These are phyloP conservation scores for Kodamaea suecica DNA, from an alignment of 1,139 yeast species.

Conservation along the genomic window DNA sequence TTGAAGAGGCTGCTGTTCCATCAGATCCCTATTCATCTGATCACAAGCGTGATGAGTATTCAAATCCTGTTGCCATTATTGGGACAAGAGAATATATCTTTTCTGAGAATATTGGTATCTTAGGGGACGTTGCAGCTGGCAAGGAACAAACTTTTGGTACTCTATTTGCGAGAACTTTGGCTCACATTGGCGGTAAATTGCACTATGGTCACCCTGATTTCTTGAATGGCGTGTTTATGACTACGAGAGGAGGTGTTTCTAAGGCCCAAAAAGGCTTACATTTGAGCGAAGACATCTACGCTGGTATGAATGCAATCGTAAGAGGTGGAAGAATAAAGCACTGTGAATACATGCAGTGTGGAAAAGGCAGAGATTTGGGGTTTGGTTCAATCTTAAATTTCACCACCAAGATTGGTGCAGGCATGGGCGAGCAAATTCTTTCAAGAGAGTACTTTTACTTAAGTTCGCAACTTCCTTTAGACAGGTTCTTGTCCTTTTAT, in stretches of 20 bases:
- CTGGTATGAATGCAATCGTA: slow-evolving; percentile 52
- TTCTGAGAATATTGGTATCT: slow-evolving; percentile 51
- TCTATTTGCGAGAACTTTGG: slow-evolving; percentile 51
- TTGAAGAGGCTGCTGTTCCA: slow-evolving; percentile 41
- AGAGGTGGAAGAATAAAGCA: slow-evolving; percentile 56
- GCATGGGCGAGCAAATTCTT: slow-evolving; percentile 57
- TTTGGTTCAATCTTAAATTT: slow-evolving; percentile 53
- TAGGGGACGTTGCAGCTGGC: slow-evolving; percentile 58
- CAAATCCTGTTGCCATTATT: slow-evolving; percentile 50
- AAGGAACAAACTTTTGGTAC: slow-evolving; percentile 60
- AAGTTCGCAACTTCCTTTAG: slow-evolving; percentile 48
- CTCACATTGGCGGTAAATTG: slow-evolving; percentile 53
- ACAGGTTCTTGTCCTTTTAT: slow-evolving; percentile 50
- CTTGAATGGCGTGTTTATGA: slow-evolving; percentile 48
- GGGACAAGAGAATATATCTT: slow-evolving; percentile 56
- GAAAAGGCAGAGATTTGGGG: slow-evolving; percentile 56
- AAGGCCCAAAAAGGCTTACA: slow-evolving; percentile 56
- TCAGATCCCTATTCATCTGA: slow-evolving; percentile 33
- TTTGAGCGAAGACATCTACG: slow-evolving; percentile 55
- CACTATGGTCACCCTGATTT: slow-evolving; percentile 61
- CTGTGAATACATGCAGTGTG: slow-evolving; percentile 57
- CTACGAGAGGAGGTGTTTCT: slow-evolving; percentile 55
- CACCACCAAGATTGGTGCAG: slow-evolving; percentile 56
- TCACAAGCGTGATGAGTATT: slow-evolving; percentile 20
- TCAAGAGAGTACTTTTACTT: slow-evolving; percentile 52